Percentiles rank a stretch among this genome's conserved stretches.
Evolutionary conservation across 768 basidiomycete species (phyloP).

Genomic region (Pisolithus sp.): DNA sequence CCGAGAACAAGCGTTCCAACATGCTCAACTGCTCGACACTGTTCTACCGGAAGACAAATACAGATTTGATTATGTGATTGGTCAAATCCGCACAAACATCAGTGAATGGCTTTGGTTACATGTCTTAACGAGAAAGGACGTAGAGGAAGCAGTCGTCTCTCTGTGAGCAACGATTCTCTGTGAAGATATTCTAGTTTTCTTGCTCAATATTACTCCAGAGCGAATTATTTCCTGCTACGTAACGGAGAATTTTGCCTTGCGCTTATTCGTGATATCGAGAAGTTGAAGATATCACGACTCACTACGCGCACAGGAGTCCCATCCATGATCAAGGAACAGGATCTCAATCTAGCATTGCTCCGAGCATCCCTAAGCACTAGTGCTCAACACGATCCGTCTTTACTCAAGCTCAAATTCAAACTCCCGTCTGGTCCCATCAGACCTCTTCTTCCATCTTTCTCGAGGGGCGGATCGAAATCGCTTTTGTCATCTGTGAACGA

Average conservation of each 20-base stretch:
- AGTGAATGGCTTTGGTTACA: constrained; percentile 95
- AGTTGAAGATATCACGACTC: constrained; percentile 73
- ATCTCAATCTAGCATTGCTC: constrained; percentile 79
- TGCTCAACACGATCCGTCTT: constrained; percentile 78
- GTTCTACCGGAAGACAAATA: constrained; percentile 74
- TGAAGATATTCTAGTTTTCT: neutral
- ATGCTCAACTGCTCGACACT: constrained; percentile 56
- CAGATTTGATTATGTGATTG: constrained; percentile 66
- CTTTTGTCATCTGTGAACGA: constrained; percentile 39
- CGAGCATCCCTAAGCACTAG: constrained; percentile 85
- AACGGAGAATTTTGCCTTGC: constrained; percentile 85
- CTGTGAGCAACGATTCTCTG: constrained; percentile 45
- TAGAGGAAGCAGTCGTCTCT: constrained; percentile 79
- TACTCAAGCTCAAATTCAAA: constrained; percentile 66
- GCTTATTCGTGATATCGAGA: constrained; percentile 81
- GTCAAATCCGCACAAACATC: constrained; percentile 70
- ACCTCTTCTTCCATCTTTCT: constrained; percentile 73
- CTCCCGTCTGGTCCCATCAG: constrained; percentile 79
- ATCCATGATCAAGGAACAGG: constrained; percentile 85
- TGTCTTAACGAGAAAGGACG: constrained; percentile 75
- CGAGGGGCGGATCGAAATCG: constrained; percentile 23
- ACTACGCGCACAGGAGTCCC: constrained; percentile 56
- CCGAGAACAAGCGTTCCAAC: constrained; percentile 53
- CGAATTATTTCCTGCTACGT: constrained; percentile 80
- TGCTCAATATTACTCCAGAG: constrained; percentile 39